A percentile compares a stretch with the other conserved stretches of the same genome.
These are phyloP conservation scores for Claviceps maximensis DNA, from an alignment of 2,329 filamentous ascomycete species.

Conservation along the genomic window DNA sequence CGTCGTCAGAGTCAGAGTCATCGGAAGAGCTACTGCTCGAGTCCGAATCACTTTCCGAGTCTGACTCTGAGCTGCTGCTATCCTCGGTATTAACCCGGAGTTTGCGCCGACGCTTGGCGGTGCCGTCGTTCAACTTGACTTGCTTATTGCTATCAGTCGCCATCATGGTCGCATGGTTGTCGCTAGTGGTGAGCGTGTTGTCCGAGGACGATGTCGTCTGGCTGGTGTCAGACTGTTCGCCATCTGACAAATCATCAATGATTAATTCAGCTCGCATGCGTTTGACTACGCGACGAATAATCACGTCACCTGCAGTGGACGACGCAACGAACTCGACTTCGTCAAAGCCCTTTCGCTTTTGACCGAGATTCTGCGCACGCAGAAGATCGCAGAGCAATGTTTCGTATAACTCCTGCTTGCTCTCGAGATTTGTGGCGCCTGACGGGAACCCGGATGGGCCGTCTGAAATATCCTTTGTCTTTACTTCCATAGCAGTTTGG, in stretches of 20 bases:
- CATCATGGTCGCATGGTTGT: constrained; percentile 12
- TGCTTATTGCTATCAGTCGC: constrained; percentile 23
- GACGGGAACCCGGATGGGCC: constrained; percentile 35
- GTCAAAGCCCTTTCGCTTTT: constrained; percentile 37
- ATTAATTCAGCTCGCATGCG: constrained; percentile 50
- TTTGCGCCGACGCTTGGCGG: constrained; percentile 39
- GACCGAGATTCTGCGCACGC: constrained; percentile 19
- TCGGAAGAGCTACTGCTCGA: constrained; percentile 25
- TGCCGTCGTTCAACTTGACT: constrained; percentile 31
- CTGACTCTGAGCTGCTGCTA: constrained; percentile 24
- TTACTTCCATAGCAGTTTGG: constrained; percentile 49
- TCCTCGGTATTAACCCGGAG: constrained; percentile 33
- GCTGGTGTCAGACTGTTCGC: constrained; percentile 26
- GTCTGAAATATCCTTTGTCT: constrained; percentile 41
- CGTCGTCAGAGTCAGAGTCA: constrained; percentile 19
- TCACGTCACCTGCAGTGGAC: constrained; percentile 33
- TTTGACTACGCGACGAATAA: constrained; percentile 44
- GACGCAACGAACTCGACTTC: constrained; percentile 39
- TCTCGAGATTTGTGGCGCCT: constrained; percentile 33
- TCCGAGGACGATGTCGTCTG: constrained; percentile 17
- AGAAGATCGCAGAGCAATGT: constrained; percentile 38
- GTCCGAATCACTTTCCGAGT: constrained; percentile 16
- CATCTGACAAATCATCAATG: constrained; percentile 39
- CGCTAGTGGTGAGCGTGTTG: constrained; percentile 15
- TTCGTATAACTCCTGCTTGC: constrained; percentile 40